Evolutionary conservation across 2,329 filamentous ascomycete species (phyloP), one percentile per base, ranked within the genome.

Genomic region (Aspergillus ochraceoroseus): DNA sequence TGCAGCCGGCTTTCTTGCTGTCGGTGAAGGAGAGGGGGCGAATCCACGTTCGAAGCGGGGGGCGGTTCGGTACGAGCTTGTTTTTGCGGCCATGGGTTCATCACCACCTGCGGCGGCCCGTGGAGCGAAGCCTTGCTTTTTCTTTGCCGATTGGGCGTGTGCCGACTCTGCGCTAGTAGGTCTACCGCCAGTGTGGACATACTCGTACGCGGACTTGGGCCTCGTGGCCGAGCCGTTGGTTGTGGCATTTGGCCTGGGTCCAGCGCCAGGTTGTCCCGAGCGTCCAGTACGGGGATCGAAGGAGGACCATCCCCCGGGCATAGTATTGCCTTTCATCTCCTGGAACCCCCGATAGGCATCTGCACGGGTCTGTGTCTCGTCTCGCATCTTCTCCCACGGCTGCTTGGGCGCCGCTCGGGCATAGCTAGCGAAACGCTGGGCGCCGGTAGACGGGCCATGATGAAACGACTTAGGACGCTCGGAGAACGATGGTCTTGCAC

Each of bases 21-120:
- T 68, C 13, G 68, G 67, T 2, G 66, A 59, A 5, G 66, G 63
- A 3, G 57, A 61, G 29, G 66, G 46, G 65, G 64, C 37, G 50
- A 51, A 38, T 51, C 50, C 23, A 46, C 58, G 66, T 39, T 68
- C 65, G 28, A 53, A 51, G 25, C 62, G 56, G 15, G 52, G 53
- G 4, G 58, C 53, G 38, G 57, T 68, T 13, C 59, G 61, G 51
- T 74, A 74, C n/a, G 74, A 70, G 2, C 73, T 72, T 8, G 71
- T 73, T 43, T 70, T 70, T 12, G 62, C 57, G 14, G 76, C 76
- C 56, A 75, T 75, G 23, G 74, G 70, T 51, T 81, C 77, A 53
- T 81, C 77, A 23, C 70, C 75, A n/a, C 73, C 76, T 20, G 75
- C 75, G 20, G 74, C 69, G 9, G 75, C 69, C n/a, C 70, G 70